Base-by-base conservation (phyloP, 495 filamentous ascomycete species). In the Trichoderma gamsii region DNA sequence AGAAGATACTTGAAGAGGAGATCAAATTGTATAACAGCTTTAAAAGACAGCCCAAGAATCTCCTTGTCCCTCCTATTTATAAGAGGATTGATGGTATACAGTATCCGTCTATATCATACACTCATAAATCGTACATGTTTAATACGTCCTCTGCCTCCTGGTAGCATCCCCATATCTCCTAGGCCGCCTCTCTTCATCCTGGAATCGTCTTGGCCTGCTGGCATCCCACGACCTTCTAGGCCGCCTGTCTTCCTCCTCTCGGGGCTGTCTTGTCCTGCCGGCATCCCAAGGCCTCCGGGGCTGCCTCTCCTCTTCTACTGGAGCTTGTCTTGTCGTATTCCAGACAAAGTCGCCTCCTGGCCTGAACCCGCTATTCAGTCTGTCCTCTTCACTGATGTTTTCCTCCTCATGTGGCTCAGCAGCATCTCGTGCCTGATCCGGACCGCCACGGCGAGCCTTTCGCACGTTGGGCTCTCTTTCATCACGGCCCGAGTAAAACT, bases 401-500 rank as follows among this genome's bases (percentile, higher is more conserved):
- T 25, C 56, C 25, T 61, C 56, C 13, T 61, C 56, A 0, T 0
- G 0, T 12, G 25, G 23, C 13, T 27, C 56, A 15, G 9, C 56
- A 21, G 56, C 25, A 13, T 29, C 56, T 15, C 6, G 15, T 16
- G 9, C 13, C 15, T 49, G 15, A 4, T 49, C 44, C 13, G 44
- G 0, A 49, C 23, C 1, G 41, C 23, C 65, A 38, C 11, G 67
- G 29, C 15, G 21, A 46, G 41, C 27, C 56, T 61, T 61, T 23
- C 56, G 67, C 65, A 71, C 52, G 32, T 71, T 69, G 63, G 72
- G 61, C 68, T 71, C 65, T 56, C 56, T 49, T 46, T 59, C 25
- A 11, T 75, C 71, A 7, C 70, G 56, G 43, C 71, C 71, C 18
- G 49, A 43, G 25, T 70, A 67, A 63, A 75, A 73, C 25, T 76